Percentiles rank a stretch among this genome's conserved stretches.
Evolutionary conservation across 805 yeast species (phyloP).

Genomic region (Metschnikowia colocasiae): DNA sequence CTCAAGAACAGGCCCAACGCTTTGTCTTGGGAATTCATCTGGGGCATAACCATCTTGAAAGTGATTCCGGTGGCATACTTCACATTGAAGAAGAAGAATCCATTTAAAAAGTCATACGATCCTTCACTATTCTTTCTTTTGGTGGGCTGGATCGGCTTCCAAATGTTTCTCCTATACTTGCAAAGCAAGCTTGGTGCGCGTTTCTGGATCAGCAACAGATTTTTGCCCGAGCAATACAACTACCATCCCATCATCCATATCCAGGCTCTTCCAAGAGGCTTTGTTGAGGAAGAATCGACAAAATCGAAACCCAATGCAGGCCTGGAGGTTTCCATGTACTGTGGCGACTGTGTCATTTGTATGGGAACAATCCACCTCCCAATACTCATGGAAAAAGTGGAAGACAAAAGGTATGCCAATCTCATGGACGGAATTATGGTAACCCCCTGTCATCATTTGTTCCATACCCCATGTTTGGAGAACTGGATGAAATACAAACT

Average conservation of each 20-base stretch:
- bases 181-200: slow-evolving; percentile 76
- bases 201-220: slow-evolving; percentile 72
- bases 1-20: slow-evolving; percentile 61
- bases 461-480: slow-evolving; percentile 85
- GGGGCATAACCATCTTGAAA: slow-evolving; percentile 63
- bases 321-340: slow-evolving; percentile 34
- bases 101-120: slow-evolving; percentile 69
- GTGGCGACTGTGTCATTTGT: slow-evolving; percentile 84
- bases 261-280: slow-evolving; percentile 55
- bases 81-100: slow-evolving; percentile 49
- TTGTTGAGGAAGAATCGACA: slow-evolving; percentile 48
- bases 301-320: slow-evolving; percentile 29
- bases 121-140: slow-evolving; percentile 45
- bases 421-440: slow-evolving; percentile 57
- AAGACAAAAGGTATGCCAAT: slow-evolving; percentile 10
- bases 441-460: slow-evolving; percentile 88
- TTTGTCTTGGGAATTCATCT: slow-evolving; percentile 70
- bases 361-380: slow-evolving; percentile 43
- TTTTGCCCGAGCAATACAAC: slow-evolving; percentile 78
- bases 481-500: slow-evolving; percentile 90
- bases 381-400: slow-evolving; percentile 7
- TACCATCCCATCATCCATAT: slow-evolving; percentile 68
- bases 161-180: slow-evolving; percentile 52
- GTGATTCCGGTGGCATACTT: slow-evolving; percentile 64
- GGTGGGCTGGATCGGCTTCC: slow-evolving; percentile 55